Evolutionary conservation across 2,329 filamentous ascomycete species (phyloP), one percentile per base, ranked within the genome.

Genomic region (Macrophomina tecta): DNA sequence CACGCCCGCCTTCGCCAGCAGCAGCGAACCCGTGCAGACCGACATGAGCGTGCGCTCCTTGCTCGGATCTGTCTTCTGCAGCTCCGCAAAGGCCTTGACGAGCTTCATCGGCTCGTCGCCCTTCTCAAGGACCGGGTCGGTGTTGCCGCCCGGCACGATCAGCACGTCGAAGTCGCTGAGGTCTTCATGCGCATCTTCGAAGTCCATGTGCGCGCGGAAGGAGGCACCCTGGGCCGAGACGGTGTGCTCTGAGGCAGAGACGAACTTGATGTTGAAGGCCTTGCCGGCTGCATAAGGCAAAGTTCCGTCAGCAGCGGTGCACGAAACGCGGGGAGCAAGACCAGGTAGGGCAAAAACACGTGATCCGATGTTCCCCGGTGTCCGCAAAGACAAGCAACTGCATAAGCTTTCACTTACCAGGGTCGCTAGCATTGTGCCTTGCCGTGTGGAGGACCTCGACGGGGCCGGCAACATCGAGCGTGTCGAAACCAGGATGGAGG

Each of bases 1-100:
- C 76, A 95, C 87, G 71, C 91, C 92, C 74, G 89, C 86, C 74
- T 91, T 84, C 69, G 90, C 92, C 61, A 94, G 87, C 81, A 94
- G 87, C 75, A 94, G 87, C 51, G 90, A 86, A 70, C 91, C 92
- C 55, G 91, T 92, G 83, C 91, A 93, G 78, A 96, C 84, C 71
- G 91, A 91, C 72, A 95, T 82, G 74, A 95, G 83, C 60, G 92
- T 94, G 72, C 92, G 91, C 84, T 96, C 92, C 73, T 90, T 90
- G 74, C 84, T 84, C 12, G 92, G 90, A 73, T 94, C 91, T 73
- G 87, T 88, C 83, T 92, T 89, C 82, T 95, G 92, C 67, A 94
- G 83, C 76, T 94, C 90, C 70, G 90, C 87, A 80, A 90, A 95
- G 74, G 90, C 89, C 72, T 86, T 85, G 83, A 95, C 92, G 76